Conservation (phyloP, 257 asterid species). For the Hygrophila difformis region DNA sequence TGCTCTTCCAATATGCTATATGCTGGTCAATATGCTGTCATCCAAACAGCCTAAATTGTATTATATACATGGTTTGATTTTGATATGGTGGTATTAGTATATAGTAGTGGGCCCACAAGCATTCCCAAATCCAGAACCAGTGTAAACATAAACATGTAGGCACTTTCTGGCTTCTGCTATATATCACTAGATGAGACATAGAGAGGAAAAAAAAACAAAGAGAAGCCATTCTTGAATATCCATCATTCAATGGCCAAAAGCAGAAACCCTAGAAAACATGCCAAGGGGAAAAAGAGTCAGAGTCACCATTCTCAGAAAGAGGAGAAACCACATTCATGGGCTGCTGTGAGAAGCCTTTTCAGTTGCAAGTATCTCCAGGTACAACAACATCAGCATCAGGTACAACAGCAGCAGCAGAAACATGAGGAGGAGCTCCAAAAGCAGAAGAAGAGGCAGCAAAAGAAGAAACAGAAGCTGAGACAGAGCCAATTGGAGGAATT, state of each 20-base stretch:
- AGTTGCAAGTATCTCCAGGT: constrained; percentile 78
- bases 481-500: constrained; percentile 5
- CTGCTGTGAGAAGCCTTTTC: constrained; percentile 75
- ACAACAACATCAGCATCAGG: constrained; percentile 31
- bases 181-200: not conserved
- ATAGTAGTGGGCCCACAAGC: constrained; percentile 16
- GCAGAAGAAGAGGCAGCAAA: too few species aligned
- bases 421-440: too few species aligned
- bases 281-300: constrained; percentile 19
- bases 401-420: constrained; percentile 14
- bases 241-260: constrained; percentile 46
- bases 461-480: constrained; percentile 10
- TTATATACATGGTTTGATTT: too few species aligned
- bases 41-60: too few species aligned
- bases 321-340: constrained; percentile 77
- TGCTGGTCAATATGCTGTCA: too few species aligned
- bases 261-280: constrained; percentile 29
- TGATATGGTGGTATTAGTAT: too few species aligned
- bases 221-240: constrained; percentile 6
- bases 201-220: not conserved
- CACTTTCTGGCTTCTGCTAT: constrained; percentile 10
- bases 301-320: constrained; percentile 18
- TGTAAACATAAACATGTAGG: constrained; percentile 21
- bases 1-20: too few species aligned
- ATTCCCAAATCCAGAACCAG: constrained; percentile 19